Evolutionary conservation across 495 filamentous ascomycete genomes (phyloP), one percentile per base, ranked within the genome.

Genomic region (Astrothelium subdiscretum): DNA sequence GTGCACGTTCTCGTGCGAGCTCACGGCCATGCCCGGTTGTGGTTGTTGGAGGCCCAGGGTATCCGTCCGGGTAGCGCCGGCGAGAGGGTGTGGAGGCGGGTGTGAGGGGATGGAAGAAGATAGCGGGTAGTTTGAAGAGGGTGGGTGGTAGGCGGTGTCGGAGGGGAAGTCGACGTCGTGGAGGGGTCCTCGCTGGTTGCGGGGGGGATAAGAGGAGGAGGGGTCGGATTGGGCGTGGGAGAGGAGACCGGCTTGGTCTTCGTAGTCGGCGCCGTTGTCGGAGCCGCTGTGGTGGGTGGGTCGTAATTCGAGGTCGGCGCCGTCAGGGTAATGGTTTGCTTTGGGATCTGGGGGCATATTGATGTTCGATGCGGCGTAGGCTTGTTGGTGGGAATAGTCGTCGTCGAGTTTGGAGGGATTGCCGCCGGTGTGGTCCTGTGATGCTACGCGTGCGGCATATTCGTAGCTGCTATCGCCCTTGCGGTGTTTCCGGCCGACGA

Each of bases 401-500:
- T 54, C 48, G 48, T 54, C 24, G 48, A 54, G 48, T 15, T 54
- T 54, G 12, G 48, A 54, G 48, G n/a, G 10, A 15, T 3, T 8
- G 48, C 48, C 48, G n/a, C 24, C 24, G 24, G 26, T 54, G 6
- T 20, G 48, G 4, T 54, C 48, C 20, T 54, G 22, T 5, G 48
- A 54, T 20, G 48, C 48, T 5, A 54, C 48, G n/a, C 48, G 48
- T 0, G 48, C 48, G 2, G 48, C 48, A 2, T 54, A 54, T 29
- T 26, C 59, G 38, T 87, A 87, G 57, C 77, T 81, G 22, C 72
- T 65, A 63, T 87, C 84, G 43, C 76, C 54, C 43, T 72, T 76
- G 32, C 84, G 75, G 54, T 69, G 76, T 69, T 83, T 85, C 42
- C 81, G 78, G 38, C 91, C 89, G 11, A 90, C 83, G 52, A 91